These are phyloP conservation scores for Blepharisma undulans DNA, from an alignment of 169 alveolate genomes.

Conservation along the genomic window DNA sequence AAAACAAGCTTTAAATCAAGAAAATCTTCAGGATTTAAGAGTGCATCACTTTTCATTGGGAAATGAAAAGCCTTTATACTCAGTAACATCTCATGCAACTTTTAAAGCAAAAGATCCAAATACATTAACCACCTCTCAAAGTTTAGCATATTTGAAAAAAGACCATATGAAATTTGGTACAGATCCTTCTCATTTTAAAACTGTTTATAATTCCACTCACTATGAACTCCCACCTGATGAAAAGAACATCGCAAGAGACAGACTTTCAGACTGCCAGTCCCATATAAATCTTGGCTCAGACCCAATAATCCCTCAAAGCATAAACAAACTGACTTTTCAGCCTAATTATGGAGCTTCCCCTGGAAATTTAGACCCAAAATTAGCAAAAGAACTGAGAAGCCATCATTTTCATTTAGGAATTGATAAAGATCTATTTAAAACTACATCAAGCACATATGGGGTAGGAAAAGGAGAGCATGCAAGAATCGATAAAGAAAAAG, in stretches of 20 bases:
- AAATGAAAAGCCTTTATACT: neutral
- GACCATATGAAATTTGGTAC: neutral
- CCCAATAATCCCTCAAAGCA: neutral
- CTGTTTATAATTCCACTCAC: neutral
- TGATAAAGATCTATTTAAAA: neutral
- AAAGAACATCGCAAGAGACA: neutral
- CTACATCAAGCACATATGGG: neutral
- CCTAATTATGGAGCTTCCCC: neutral
- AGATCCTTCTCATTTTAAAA: neutral
- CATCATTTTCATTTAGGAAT: neutral
- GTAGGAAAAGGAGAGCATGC: slow-evolving; percentile 1
- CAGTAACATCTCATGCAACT: neutral
- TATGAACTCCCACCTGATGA: neutral
- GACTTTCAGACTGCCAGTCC: neutral
- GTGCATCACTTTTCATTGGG: slow-evolving; percentile 14
- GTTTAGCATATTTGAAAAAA: neutral
- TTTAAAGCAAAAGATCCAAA: neutral
- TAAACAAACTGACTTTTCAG: neutral
- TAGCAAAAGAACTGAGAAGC: neutral
- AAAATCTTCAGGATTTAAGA: neutral
- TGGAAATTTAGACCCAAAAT: neutral
- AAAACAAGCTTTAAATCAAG: neutral
- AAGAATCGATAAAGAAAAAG: neutral
- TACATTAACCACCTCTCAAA: neutral
- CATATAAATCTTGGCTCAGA: neutral